These are phyloP conservation scores for Heliamphora exappendiculata DNA, from an alignment of 148 eudicot species.

Conservation along the genomic window DNA sequence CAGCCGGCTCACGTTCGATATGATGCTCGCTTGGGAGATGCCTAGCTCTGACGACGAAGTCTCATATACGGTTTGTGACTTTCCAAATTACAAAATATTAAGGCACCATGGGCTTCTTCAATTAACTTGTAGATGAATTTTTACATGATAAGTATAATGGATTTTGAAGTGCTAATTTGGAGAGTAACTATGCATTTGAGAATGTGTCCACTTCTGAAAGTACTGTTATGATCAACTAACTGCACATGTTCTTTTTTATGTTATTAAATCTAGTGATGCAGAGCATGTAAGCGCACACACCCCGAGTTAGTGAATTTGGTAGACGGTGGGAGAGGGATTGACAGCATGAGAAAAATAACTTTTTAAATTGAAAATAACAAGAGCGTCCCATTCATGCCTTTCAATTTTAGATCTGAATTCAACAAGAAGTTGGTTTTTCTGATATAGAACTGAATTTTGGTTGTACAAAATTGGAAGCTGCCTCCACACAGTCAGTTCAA, in stretches of 20 bases:
- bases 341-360: neutral
- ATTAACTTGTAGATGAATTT: neutral
- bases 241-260: too few species aligned
- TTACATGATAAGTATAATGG: neutral
- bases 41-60: constrained; percentile 52
- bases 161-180: neutral
- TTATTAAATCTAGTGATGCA: too few species aligned
- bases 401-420: too few species aligned
- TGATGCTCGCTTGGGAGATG: constrained; percentile 95
- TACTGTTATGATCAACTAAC: too few species aligned
- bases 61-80: constrained; percentile 32
- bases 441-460: neutral
- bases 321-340: neutral
- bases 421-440: too few species aligned
- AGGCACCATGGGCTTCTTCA: neutral
- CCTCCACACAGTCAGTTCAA: neutral
- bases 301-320: neutral
- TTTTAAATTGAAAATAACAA: neutral
- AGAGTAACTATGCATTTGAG: neutral
- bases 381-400: neutral
- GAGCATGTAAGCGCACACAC: neutral
- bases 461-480: neutral
- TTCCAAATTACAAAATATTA: neutral
- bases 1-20: constrained; percentile 79
- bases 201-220: neutral